Conservation (phyloP, 805 yeast species). For the Naumovozyma castellii region DNA sequence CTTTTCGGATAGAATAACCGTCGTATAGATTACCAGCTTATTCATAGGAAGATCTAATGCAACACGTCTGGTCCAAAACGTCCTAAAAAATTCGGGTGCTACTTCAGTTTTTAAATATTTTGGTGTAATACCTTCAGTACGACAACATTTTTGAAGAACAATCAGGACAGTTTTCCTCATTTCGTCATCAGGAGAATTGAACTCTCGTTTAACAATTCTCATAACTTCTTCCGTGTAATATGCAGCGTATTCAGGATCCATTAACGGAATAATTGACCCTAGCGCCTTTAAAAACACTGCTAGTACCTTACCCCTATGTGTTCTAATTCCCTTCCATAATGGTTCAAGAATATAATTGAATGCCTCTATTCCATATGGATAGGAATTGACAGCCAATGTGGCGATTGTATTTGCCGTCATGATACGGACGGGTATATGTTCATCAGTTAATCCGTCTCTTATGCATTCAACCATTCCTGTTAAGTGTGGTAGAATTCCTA, state of each 20-base stretch:
- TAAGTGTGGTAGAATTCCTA: slow-evolving; percentile 66
- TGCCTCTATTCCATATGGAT: slow-evolving; percentile 85
- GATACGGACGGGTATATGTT: slow-evolving; percentile 54
- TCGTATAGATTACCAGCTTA: slow-evolving; percentile 60
- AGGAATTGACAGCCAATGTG: slow-evolving; percentile 67
- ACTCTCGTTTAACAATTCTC: slow-evolving; percentile 58
- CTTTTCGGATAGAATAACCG: slow-evolving; percentile 54
- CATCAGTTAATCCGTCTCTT: slow-evolving; percentile 51
- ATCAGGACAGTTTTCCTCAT: slow-evolving; percentile 66
- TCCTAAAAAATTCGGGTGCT: slow-evolving; percentile 50
- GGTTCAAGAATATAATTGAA: slow-evolving; percentile 69
- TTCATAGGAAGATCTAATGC: slow-evolving; percentile 58
- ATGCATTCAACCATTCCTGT: slow-evolving; percentile 56
- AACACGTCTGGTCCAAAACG: slow-evolving; percentile 75
- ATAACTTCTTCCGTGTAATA: slow-evolving; percentile 71
- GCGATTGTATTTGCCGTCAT: slow-evolving; percentile 65
- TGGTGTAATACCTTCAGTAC: slow-evolving; percentile 47
- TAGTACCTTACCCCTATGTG: slow-evolving; percentile 67
- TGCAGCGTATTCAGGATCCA: slow-evolving; percentile 74
- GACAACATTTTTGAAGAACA: slow-evolving; percentile 58
- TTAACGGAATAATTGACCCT: slow-evolving; percentile 73
- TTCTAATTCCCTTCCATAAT: slow-evolving; percentile 68
- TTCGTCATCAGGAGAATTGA: slow-evolving; percentile 76
- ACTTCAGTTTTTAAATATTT: slow-evolving; percentile 43
- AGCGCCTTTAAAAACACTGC: slow-evolving; percentile 71